A percentile compares a stretch with the other conserved stretches of the same genome.
phyloP scores from a whole-genome alignment of 306 rosid species.

The Crotalaria pallida region DNA sequence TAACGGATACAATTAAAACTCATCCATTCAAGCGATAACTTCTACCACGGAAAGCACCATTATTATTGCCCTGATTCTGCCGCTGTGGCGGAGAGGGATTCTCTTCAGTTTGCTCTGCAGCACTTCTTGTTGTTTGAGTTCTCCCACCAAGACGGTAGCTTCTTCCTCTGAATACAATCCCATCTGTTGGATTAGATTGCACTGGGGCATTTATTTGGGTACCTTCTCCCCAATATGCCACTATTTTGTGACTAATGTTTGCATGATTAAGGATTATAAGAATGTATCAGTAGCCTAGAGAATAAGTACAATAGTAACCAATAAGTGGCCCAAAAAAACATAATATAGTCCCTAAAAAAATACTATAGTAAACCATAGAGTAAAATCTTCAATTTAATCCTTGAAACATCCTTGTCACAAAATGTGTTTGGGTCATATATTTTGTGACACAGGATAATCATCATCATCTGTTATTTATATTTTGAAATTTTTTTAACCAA shows the following conservation, averaged over 20 bases:
- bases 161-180: slow-evolving; percentile 60
- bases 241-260: slow-evolving; percentile 46
- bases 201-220: slow-evolving; percentile 60
- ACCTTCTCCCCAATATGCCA: slow-evolving; percentile 76
- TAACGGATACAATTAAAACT: background rate
- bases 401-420: too few relatives aligned
- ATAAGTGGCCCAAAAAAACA: background rate
- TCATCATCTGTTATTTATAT: too few relatives aligned
- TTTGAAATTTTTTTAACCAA: too few relatives aligned
- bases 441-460: too few relatives aligned
- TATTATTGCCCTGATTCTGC: slow-evolving; percentile 22
- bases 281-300: background rate
- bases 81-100: slow-evolving; percentile 8
- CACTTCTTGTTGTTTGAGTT: slow-evolving; percentile 21
- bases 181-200: slow-evolving; percentile 53
- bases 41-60: slow-evolving; percentile 47
- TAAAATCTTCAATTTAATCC: too few relatives aligned
- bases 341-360: background rate
- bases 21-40: slow-evolving; percentile 33
- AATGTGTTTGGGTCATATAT: too few relatives aligned
- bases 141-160: slow-evolving; percentile 48
- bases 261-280: slow-evolving; percentile 25
- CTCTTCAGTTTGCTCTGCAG: slow-evolving; percentile 18
- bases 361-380: too few relatives aligned
- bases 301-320: background rate